phyloP scores from a whole-genome alignment of 139 green algal genomes.

The Coccomyxa sp. region DNA sequence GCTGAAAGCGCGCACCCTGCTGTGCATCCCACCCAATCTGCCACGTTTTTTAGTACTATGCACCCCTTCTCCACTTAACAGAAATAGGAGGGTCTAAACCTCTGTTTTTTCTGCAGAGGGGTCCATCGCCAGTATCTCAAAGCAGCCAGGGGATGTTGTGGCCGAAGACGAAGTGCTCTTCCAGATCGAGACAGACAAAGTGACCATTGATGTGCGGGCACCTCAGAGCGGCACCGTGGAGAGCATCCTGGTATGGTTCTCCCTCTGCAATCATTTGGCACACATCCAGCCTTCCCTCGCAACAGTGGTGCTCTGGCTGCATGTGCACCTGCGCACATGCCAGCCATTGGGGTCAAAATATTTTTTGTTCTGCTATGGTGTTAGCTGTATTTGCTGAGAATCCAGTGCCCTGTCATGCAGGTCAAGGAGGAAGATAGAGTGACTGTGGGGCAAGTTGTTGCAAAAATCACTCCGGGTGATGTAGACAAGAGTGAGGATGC shows the following conservation, averaged over 20 bases:
- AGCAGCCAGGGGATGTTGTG: slow-evolving; percentile 74
- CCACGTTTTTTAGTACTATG: not conserved
- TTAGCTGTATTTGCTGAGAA: not conserved
- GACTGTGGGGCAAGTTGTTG: slow-evolving; percentile 80
- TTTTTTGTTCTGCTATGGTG: not conserved
- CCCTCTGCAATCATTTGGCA: not conserved
- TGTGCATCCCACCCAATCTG: not conserved
- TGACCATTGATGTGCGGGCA: slow-evolving; percentile 77
- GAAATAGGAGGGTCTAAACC: no score
- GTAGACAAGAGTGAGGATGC: not conserved
- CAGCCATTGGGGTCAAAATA: no score
- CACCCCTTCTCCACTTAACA: no score
- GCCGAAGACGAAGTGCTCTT: slow-evolving; percentile 92
- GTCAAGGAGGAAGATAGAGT: slow-evolving; percentile 83
- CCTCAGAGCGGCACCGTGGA: slow-evolving; percentile 28
- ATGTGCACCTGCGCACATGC: not conserved
- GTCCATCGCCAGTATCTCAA: slow-evolving; percentile 77
- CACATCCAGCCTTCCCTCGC: not conserved
- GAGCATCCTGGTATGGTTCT: slow-evolving; percentile 31
- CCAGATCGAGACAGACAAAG: slow-evolving; percentile 98
- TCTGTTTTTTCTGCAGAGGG: slow-evolving; percentile 29
- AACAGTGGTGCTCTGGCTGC: not conserved
- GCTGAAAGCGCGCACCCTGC: not conserved
- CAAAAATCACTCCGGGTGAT: slow-evolving; percentile 32
- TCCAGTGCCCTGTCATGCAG: slow-evolving; percentile 10